phyloP scores from a whole-genome alignment of 1,139 yeast species.

The Zygoascus hellenicus region DNA sequence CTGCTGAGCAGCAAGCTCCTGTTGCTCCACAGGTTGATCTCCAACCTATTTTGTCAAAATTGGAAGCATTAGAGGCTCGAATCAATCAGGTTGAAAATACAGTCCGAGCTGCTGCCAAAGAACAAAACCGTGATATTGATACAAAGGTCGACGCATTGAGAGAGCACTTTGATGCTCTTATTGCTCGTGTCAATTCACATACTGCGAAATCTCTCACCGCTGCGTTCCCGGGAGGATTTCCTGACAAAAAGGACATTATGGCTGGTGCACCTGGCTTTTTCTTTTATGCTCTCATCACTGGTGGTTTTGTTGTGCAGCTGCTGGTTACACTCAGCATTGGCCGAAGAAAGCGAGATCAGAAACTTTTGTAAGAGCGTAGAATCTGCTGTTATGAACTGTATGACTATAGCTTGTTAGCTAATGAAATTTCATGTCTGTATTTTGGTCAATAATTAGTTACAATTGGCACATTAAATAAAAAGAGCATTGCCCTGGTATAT shows the following conservation, averaged over 20 bases:
- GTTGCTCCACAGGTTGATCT: neutral
- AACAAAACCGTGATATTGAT: slow-evolving; percentile 9
- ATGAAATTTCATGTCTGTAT: too few species aligned
- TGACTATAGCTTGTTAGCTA: too few species aligned
- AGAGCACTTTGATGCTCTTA: slow-evolving; percentile 8
- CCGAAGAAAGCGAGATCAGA: slow-evolving; percentile 28
- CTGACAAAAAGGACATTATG: slow-evolving; percentile 27
- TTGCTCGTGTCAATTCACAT: slow-evolving; percentile 6
- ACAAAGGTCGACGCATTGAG: slow-evolving; percentile 6
- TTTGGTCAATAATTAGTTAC: neutral
- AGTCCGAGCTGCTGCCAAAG: neutral
- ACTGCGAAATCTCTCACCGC: slow-evolving; percentile 7
- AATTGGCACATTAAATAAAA: neutral
- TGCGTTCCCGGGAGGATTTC: slow-evolving; percentile 20
- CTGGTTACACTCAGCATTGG: slow-evolving; percentile 25
- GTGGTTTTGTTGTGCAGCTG: slow-evolving; percentile 26
- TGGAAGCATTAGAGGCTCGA: slow-evolving; percentile 13
- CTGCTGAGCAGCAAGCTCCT: slow-evolving; percentile 5
- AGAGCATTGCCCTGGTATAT: neutral
- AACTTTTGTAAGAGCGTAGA: slow-evolving; percentile 21
- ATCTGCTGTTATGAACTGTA: neutral
- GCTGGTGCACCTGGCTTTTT: slow-evolving; percentile 27
- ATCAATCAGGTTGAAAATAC: slow-evolving; percentile 13
- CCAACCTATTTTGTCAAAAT: neutral
- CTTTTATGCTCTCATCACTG: slow-evolving; percentile 26